These are phyloP conservation scores for Leptodermis oblonga DNA, from an alignment of 257 asterid species.

Conservation along the genomic window DNA sequence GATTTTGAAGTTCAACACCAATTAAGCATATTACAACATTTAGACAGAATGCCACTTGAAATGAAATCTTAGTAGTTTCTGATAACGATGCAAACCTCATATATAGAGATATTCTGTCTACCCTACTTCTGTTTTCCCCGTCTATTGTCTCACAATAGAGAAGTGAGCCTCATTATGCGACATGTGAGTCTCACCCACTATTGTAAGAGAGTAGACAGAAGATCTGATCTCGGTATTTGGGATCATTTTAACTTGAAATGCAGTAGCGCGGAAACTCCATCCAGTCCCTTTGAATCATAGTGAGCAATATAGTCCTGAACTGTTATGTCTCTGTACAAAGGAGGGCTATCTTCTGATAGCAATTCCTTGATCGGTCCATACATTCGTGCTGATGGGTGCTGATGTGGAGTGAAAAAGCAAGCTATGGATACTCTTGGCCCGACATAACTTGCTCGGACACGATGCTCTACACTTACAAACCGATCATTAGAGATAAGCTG, in stretches of 20 bases:
- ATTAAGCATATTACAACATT: background rate
- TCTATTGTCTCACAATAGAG: background rate
- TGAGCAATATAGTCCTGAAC: constrained; percentile 32
- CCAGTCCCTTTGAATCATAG: constrained; percentile 29
- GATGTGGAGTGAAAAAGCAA: constrained; percentile 32
- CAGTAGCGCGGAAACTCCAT: constrained; percentile 30
- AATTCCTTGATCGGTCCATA: constrained; percentile 52
- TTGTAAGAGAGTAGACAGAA: too few species aligned
- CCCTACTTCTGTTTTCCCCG: too few species aligned
- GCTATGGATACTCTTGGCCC: constrained; percentile 55
- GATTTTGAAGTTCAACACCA: background rate
- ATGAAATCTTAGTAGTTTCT: background rate
- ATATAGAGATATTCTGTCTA: background rate
- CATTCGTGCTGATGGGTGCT: constrained; percentile 13
- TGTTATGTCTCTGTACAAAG: constrained; percentile 27
- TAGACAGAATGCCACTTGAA: background rate
- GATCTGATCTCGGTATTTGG: too few species aligned
- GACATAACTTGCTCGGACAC: constrained; percentile 26
- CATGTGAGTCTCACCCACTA: too few species aligned
- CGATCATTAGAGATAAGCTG: constrained; percentile 47
- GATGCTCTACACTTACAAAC: constrained; percentile 40
- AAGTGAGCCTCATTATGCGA: too few species aligned
- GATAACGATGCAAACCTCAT: background rate
- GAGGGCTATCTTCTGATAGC: constrained; percentile 41
- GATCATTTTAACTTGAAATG: constrained; percentile 27